Evolutionary conservation across 768 basidiomycete species (phyloP).

Genomic region (Pilatotrama ljubarskyi): DNA sequence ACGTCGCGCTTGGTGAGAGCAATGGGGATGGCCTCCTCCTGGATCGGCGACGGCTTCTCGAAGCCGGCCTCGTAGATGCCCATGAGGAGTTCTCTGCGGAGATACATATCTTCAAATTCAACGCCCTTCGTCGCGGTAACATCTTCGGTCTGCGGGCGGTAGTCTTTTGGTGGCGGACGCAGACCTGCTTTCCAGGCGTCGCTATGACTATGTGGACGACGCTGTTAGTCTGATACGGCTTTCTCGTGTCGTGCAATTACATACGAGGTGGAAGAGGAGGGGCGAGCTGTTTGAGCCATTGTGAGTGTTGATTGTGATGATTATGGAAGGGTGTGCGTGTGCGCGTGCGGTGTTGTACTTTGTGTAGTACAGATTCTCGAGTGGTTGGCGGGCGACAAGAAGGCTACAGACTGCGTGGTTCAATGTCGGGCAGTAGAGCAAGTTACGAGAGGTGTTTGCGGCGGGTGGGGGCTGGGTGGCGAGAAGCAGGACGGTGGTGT

Average conservation of each 20-base stretch:
- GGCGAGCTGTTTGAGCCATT: conserved; percentile 31
- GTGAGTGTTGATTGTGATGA: background rate
- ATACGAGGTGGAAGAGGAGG: conserved; percentile 39
- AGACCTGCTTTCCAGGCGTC: conserved; percentile 74
- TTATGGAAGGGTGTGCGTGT: conserved; percentile 1
- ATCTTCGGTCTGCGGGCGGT: conserved; percentile 95
- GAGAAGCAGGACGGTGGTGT: conserved; percentile 2
- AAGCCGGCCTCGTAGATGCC: conserved; percentile 99
- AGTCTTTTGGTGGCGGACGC: conserved; percentile 85
- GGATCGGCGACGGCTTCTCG: conserved; percentile 95
- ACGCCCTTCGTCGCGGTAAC: conserved; percentile 91
- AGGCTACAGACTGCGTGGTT: background rate
- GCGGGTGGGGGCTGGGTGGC: background rate
- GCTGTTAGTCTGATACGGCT: background rate
- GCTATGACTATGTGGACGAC: conserved; percentile 11
- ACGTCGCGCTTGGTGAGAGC: conserved; percentile 92
- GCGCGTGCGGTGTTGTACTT: conserved; percentile 19
- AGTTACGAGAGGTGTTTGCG: background rate
- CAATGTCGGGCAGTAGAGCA: background rate
- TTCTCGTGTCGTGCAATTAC: background rate
- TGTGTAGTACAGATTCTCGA: conserved; percentile 14
- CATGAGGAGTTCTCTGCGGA: conserved; percentile 96
- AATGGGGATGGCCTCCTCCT: conserved; percentile 97
- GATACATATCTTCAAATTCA: conserved; percentile 94
- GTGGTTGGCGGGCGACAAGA: background rate